Conservation (phyloP, 805 yeast genomes). For the Kodamaea hsintzibuensis region DNA sequence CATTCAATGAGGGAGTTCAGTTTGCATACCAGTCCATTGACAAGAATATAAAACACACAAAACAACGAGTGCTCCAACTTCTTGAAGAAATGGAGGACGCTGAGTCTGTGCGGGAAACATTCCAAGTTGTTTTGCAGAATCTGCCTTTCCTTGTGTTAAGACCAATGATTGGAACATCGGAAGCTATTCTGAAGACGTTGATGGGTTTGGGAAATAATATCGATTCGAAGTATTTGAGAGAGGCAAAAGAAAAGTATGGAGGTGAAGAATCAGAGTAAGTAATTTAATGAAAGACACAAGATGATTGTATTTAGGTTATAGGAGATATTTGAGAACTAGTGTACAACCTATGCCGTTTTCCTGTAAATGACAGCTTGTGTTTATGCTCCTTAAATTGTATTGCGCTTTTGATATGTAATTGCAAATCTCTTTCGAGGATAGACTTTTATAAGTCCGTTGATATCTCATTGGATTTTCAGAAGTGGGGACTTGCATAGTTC, state of each 20-base stretch:
- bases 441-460: too few species aligned
- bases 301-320: too few species aligned
- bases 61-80: conserved; percentile 59
- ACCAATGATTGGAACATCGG: conserved; percentile 91
- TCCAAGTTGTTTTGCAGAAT: conserved; percentile 65
- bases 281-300: not conserved
- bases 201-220: conserved; percentile 82
- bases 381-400: too few species aligned
- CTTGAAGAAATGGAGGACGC: conserved; percentile 63
- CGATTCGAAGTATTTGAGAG: conserved; percentile 61
- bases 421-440: too few species aligned
- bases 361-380: too few species aligned
- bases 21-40: conserved; percentile 77
- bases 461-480: too few species aligned
- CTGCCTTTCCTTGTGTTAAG: conserved; percentile 80
- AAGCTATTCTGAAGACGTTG: conserved; percentile 78
- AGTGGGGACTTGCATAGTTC: too few species aligned
- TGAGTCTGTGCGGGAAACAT: conserved; percentile 65
- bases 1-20: conserved; percentile 67
- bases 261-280: conserved; percentile 8
- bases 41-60: conserved; percentile 64
- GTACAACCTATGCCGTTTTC: too few species aligned
- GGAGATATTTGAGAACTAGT: too few species aligned
- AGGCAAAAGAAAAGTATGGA: conserved; percentile 67
- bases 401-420: too few species aligned